Percentiles rank a stretch among this genome's conserved stretches.
Conservation (phyloP, 2,329 filamentous ascomycete genomes). For the Rhexocercosporidium sp. region DNA sequence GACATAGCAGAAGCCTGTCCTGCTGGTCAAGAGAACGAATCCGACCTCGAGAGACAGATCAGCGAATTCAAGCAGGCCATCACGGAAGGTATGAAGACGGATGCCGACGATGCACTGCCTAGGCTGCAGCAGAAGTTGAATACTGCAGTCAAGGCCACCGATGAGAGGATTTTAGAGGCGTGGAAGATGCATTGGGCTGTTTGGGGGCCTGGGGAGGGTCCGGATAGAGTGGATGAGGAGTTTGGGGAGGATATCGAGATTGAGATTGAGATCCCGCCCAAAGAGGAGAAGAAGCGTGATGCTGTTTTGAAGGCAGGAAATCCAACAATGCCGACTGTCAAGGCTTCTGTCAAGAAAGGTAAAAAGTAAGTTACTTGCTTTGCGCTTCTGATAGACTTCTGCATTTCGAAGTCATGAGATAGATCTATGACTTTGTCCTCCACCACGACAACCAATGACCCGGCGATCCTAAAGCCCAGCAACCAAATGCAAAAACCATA, state of each 20-base stretch:
- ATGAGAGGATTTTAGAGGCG: constrained; percentile 26
- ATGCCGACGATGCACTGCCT: constrained; percentile 25
- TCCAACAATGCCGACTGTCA: not conserved
- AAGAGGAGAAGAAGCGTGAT: not conserved
- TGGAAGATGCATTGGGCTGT: constrained; percentile 37
- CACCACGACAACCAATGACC: not conserved
- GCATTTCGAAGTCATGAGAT: not conserved
- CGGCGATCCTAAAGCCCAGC: not conserved
- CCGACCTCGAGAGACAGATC: constrained; percentile 30
- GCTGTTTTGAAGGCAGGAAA: too few species aligned
- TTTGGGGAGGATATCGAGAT: constrained; percentile 3
- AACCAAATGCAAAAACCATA: not conserved
- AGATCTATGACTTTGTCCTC: not conserved
- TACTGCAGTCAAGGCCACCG: constrained; percentile 17
- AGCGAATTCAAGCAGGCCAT: constrained; percentile 21
- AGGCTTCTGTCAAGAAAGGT: not conserved
- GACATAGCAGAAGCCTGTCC: constrained; percentile 26
- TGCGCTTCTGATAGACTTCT: not conserved
- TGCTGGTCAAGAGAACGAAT: constrained; percentile 20
- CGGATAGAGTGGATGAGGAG: not conserved
- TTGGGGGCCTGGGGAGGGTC: constrained; percentile 31
- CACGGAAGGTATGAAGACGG: constrained; percentile 20
- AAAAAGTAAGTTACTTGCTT: not conserved
- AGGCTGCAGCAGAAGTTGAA: constrained; percentile 20
- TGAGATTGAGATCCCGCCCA: not conserved